Conservation (phyloP, 495 filamentous ascomycete species). For the Cercophora samala region DNA sequence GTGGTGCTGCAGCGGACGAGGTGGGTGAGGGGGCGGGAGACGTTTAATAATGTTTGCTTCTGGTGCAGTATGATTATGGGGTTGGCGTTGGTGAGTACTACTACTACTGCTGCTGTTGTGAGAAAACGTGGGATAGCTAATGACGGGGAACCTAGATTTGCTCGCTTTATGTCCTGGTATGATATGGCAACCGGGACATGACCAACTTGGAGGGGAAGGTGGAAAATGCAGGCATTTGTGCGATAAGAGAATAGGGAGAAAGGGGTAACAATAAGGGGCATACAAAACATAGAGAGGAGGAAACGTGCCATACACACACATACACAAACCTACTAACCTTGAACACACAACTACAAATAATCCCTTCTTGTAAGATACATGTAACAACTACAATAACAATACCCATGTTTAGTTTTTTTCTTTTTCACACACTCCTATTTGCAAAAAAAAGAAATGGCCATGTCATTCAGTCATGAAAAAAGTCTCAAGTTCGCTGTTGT, state of each 20-base stretch:
- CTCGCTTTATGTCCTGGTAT: constrained; percentile 52
- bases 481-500: background rate
- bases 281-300: background rate
- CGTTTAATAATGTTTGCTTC: constrained; percentile 89
- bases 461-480: background rate
- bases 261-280: background rate
- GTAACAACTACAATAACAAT: background rate
- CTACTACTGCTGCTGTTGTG: no score
- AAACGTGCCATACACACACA: background rate
- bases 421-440: no score
- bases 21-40: constrained; percentile 67
- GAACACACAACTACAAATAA: background rate
- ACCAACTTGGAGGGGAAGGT: no score
- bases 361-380: background rate
- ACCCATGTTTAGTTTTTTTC: background rate
- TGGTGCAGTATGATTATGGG: constrained; percentile 96
- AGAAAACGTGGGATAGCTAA: no score
- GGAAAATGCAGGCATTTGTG: background rate
- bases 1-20: constrained; percentile 81
- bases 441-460: no score
- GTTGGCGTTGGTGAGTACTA: constrained; percentile 68
- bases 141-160: no score
- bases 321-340: background rate
- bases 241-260: background rate
- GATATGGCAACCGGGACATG: constrained; percentile 10